phyloP scores from a whole-genome alignment of 305 asterid species.

The Fraxinus platypoda region DNA sequence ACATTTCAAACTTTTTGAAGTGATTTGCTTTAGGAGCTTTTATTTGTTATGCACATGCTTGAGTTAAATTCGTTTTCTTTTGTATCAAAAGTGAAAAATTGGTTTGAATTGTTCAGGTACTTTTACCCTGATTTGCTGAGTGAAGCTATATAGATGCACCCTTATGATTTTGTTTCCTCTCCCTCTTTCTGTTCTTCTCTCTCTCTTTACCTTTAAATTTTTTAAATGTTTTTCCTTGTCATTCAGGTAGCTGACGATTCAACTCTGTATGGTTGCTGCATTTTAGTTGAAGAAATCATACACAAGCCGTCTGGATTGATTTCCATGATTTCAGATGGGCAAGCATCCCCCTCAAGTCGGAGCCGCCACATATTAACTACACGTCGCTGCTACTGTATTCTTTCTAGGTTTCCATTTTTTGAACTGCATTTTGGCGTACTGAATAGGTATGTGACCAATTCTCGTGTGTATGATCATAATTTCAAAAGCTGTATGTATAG shows the following conservation, averaged over 20 bases:
- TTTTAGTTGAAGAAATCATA: constrained; percentile 88
- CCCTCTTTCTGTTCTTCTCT: background rate
- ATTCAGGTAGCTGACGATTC: constrained; percentile 83
- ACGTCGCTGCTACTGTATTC: constrained; percentile 95
- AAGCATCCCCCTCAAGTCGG: constrained; percentile 47
- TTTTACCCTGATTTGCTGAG: background rate
- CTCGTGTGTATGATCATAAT: constrained; percentile 1
- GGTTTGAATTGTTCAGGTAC: constrained; percentile 1
- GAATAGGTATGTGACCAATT: constrained; percentile 56
- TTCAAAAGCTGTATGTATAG: background rate
- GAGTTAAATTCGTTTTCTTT: background rate
- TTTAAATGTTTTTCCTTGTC: constrained; percentile 7
- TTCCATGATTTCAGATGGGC: constrained; percentile 71
- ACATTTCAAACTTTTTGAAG: background rate
- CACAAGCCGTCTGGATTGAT: constrained; percentile 90
- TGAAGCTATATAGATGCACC: background rate
- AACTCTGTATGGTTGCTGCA: constrained; percentile 96
- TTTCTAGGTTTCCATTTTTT: constrained; percentile 91
- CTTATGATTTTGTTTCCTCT: background rate
- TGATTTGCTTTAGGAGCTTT: background rate
- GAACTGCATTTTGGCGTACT: constrained; percentile 93
- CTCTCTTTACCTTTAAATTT: background rate
- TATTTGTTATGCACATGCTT: background rate
- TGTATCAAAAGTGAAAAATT: background rate
- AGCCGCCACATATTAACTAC: constrained; percentile 86